Conservation (phyloP, 306 rosid species). For the Lablab purpureus region DNA sequence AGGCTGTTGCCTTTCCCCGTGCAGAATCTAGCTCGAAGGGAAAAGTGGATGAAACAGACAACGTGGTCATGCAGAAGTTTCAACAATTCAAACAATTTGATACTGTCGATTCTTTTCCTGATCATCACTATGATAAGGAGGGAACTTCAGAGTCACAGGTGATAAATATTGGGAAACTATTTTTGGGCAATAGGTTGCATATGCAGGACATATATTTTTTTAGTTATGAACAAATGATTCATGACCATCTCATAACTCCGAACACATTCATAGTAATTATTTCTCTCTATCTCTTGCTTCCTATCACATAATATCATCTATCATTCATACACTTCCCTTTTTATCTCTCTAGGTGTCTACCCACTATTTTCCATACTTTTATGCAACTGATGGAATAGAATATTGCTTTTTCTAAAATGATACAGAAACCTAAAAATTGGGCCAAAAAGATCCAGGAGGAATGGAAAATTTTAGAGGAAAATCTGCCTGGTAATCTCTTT, state of each 20-base stretch:
- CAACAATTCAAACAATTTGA: conserved; percentile 72
- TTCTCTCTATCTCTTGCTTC: neutral
- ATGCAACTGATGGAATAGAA: conserved; percentile 31
- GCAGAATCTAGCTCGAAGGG: conserved; percentile 59
- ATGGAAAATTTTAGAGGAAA: conserved; percentile 79
- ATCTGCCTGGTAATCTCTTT: conserved; percentile 67
- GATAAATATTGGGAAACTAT: conserved; percentile 24
- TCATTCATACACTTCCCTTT: neutral
- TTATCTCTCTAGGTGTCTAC: neutral
- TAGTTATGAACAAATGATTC: neutral
- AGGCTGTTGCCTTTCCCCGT: conserved; percentile 33
- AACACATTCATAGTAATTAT: neutral
- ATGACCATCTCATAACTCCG: neutral
- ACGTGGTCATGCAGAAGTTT: conserved; percentile 35
- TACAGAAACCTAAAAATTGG: conserved; percentile 73
- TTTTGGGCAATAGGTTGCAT: neutral
- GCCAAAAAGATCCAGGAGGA: conserved; percentile 81
- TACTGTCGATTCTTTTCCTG: conserved; percentile 61
- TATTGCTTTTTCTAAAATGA: conserved; percentile 11
- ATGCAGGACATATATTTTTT: neutral
- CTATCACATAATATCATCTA: neutral
- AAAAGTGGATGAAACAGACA: conserved; percentile 41
- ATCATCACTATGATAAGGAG: conserved; percentile 62
- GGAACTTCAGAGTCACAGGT: conserved; percentile 59
- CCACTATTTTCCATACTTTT: neutral